phyloP scores from a whole-genome alignment of 441 rosid genomes.

The Capsella rubella region DNA sequence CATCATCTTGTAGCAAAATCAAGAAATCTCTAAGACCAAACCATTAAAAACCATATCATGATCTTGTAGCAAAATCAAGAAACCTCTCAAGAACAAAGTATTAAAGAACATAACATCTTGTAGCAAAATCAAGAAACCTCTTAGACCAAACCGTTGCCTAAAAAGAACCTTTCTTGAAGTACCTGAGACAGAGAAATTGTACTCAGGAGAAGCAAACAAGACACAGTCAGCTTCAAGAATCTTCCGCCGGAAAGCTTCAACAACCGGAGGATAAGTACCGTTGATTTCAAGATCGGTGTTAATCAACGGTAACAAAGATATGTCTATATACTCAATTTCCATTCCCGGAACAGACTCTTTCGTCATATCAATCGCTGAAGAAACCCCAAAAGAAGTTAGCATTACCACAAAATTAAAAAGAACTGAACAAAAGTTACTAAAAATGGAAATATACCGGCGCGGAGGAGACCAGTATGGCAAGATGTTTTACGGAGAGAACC shows the following conservation, averaged over 20 bases:
- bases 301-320: conserved; percentile 70
- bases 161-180: background rate
- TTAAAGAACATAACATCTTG: background rate
- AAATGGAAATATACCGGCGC: conserved; percentile 53
- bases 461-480: conserved; percentile 65
- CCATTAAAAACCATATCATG: too few relatives aligned
- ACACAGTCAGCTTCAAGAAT: conserved; percentile 59
- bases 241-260: conserved; percentile 71
- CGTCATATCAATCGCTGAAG: conserved; percentile 55
- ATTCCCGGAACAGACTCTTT: conserved; percentile 59
- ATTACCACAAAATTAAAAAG: background rate
- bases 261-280: conserved; percentile 63
- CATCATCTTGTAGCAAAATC: background rate
- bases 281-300: conserved; percentile 76
- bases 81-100: background rate
- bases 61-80: background rate
- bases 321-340: conserved; percentile 65
- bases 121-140: background rate
- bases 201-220: conserved; percentile 82
- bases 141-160: background rate
- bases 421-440: too few relatives aligned
- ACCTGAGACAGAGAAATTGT: conserved; percentile 79
- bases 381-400: background rate
- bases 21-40: background rate
- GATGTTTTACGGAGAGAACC: conserved; percentile 44